phyloP scores from a whole-genome alignment of 2,329 filamentous ascomycete genomes.

The Endocalyx cinctus region DNA sequence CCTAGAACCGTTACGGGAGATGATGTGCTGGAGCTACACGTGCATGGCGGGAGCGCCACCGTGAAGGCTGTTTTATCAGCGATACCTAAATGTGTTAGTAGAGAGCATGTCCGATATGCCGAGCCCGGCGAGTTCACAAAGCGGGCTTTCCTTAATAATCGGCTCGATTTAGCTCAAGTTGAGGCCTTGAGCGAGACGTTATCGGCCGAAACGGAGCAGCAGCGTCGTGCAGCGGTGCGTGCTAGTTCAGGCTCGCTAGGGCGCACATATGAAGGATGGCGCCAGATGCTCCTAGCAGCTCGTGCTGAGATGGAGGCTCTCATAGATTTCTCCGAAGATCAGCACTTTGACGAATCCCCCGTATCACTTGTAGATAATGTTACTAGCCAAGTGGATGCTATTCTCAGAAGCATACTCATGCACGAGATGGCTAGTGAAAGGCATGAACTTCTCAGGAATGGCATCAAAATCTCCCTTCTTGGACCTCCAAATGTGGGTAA shows the following conservation, averaged over 20 bases:
- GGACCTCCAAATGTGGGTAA: slow-evolving; percentile 94
- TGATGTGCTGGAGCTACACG: slow-evolving; percentile 85
- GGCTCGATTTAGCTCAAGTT: slow-evolving; percentile 81
- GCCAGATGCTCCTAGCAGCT: slow-evolving; percentile 69
- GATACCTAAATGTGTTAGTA: slow-evolving; percentile 51
- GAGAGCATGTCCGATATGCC: slow-evolving; percentile 66
- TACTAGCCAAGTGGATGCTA: slow-evolving; percentile 53
- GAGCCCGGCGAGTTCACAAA: slow-evolving; percentile 95
- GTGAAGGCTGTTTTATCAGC: slow-evolving; percentile 80
- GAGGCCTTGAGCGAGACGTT: slow-evolving; percentile 61
- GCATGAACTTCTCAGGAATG: slow-evolving; percentile 77
- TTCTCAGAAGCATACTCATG: slow-evolving; percentile 59
- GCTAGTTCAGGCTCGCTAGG: slow-evolving; percentile 69
- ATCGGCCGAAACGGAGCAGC: slow-evolving; percentile 80
- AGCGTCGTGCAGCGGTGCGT: slow-evolving; percentile 79
- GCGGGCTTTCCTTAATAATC: slow-evolving; percentile 81
- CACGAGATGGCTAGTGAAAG: slow-evolving; percentile 75
- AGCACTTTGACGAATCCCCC: slow-evolving; percentile 90
- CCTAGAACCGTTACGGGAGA: slow-evolving; percentile 87
- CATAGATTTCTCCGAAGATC: slow-evolving; percentile 96
- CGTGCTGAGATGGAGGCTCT: slow-evolving; percentile 90
- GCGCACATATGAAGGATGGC: slow-evolving; percentile 77
- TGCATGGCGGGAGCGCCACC: slow-evolving; percentile 89
- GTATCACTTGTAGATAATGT: slow-evolving; percentile 67
- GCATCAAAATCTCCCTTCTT: slow-evolving; percentile 80